Percentiles rank a stretch among this genome's conserved stretches.
Evolutionary conservation across 2,329 filamentous ascomycete genomes (phyloP).

Genomic region (Metarhizium album): DNA sequence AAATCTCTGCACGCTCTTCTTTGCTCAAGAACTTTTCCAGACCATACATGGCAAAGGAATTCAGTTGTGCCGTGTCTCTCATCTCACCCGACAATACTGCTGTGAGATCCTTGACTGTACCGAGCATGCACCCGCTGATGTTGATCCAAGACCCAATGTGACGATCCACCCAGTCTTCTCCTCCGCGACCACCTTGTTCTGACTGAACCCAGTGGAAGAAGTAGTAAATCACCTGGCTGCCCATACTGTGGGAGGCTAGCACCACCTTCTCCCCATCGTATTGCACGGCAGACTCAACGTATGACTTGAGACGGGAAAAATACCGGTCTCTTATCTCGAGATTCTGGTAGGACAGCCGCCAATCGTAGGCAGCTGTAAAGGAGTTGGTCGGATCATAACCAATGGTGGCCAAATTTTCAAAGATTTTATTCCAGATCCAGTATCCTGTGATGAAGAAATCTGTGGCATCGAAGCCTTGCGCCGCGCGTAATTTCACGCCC

Average conservation of each 20-base stretch:
- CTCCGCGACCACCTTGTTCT: conserved; percentile 67
- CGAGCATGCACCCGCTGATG: conserved; percentile 95
- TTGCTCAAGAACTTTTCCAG: conserved; percentile 90
- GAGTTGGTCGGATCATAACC: conserved; percentile 83
- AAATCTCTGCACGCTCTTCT: conserved; percentile 84
- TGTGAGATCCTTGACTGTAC: conserved; percentile 80
- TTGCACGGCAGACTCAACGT: conserved; percentile 76
- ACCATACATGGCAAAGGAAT: conserved; percentile 92
- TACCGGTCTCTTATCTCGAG: conserved; percentile 87
- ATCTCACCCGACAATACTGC: conserved; percentile 93
- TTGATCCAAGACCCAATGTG: conserved; percentile 96
- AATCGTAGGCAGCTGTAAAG: conserved; percentile 70
- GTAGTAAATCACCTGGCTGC: conserved; percentile 85
- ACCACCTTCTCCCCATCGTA: conserved; percentile 70
- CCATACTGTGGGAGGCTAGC: conserved; percentile 92
- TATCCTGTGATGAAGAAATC: conserved; percentile 90
- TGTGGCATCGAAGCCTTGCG: conserved; percentile 93
- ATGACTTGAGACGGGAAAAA: conserved; percentile 79
- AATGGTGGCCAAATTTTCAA: conserved; percentile 91
- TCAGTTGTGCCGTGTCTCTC: conserved; percentile 95
- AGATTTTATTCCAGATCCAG: conserved; percentile 99
- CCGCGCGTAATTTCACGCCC: conserved; percentile 78
- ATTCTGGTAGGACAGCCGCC: conserved; percentile 83
- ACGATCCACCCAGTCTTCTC: conserved; percentile 78
- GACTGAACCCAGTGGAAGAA: conserved; percentile 73